phyloP scores from a whole-genome alignment of 2,329 filamentous ascomycete species.

The Sporothrix variecibatus region DNA sequence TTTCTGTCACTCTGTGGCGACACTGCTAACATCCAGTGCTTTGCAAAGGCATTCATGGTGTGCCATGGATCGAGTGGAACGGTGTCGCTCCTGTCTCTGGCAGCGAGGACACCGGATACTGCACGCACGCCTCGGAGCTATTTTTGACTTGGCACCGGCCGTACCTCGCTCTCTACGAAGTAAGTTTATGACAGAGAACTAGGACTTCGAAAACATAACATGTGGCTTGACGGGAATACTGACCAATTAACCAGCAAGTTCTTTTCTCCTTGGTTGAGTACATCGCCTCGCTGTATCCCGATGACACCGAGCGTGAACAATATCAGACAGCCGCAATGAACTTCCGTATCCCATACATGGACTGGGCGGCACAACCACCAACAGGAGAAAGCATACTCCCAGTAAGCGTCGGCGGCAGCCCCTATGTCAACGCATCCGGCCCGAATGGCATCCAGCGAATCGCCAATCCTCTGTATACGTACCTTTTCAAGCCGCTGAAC shows the following conservation, averaged over 20 bases:
- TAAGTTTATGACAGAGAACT: conserved; percentile 34
- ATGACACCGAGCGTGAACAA: conserved; percentile 42
- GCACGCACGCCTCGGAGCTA: conserved; percentile 70
- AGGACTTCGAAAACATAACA: neutral
- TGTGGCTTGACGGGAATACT: neutral
- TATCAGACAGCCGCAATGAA: conserved; percentile 54
- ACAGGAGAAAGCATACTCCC: conserved; percentile 51
- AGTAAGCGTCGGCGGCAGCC: conserved; percentile 48
- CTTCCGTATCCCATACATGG: conserved; percentile 62
- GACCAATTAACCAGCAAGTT: conserved; percentile 41
- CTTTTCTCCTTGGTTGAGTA: conserved; percentile 40
- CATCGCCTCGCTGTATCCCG: conserved; percentile 53
- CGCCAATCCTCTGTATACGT: conserved; percentile 63
- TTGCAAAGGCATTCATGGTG: conserved; percentile 72
- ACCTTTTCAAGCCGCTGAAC: conserved; percentile 62
- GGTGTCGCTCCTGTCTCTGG: conserved; percentile 53
- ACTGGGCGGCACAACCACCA: conserved; percentile 56
- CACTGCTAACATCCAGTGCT: neutral
- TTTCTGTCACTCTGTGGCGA: too few species aligned
- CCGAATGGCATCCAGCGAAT: conserved; percentile 59
- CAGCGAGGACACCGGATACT: conserved; percentile 67
- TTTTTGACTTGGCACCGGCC: conserved; percentile 85
- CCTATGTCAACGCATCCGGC: conserved; percentile 52
- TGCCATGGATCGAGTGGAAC: conserved; percentile 62
- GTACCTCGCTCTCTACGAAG: conserved; percentile 67